These are phyloP conservation scores for Solanum hybrid DNA, from an alignment of 305 asterid genomes.

Conservation along the genomic window DNA sequence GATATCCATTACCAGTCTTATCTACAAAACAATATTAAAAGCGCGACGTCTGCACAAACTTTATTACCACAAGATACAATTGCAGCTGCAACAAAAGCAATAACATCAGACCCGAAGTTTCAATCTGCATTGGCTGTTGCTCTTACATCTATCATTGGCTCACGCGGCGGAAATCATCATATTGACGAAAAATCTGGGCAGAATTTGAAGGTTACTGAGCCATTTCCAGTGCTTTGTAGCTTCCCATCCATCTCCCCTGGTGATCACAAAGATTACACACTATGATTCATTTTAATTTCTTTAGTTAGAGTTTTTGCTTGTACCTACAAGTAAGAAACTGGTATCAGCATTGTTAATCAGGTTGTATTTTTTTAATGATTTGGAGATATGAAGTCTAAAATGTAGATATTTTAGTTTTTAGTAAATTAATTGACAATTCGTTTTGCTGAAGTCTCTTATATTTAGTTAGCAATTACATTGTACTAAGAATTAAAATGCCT, in stretches of 20 bases:
- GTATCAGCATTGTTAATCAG: background rate
- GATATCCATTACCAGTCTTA: slow-evolving; percentile 48
- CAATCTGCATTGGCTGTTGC: slow-evolving; percentile 89
- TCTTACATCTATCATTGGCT: slow-evolving; percentile 50
- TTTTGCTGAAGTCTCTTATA: background rate
- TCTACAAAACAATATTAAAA: slow-evolving; percentile 24
- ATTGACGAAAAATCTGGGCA: slow-evolving; percentile 21
- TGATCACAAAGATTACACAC: slow-evolving; percentile 12
- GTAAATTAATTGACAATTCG: background rate
- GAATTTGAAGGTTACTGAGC: slow-evolving; percentile 17
- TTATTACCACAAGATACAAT: slow-evolving; percentile 41
- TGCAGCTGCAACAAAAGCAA: slow-evolving; percentile 86
- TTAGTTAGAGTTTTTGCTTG: background rate
- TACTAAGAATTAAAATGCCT: background rate
- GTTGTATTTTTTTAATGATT: background rate
- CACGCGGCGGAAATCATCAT: background rate
- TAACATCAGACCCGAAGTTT: slow-evolving; percentile 73
- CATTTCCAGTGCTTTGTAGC: slow-evolving; percentile 66
- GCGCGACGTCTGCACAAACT: slow-evolving; percentile 26
- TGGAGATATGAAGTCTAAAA: background rate
- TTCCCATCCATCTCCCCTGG: slow-evolving; percentile 55
- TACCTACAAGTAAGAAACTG: background rate
- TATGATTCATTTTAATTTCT: background rate
- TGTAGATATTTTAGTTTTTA: background rate
- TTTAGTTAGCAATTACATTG: background rate